Percentiles rank a stretch among this genome's conserved stretches.
Evolutionary conservation across 179 eudicot species (phyloP).

Genomic region (Actinidia polygama): DNA sequence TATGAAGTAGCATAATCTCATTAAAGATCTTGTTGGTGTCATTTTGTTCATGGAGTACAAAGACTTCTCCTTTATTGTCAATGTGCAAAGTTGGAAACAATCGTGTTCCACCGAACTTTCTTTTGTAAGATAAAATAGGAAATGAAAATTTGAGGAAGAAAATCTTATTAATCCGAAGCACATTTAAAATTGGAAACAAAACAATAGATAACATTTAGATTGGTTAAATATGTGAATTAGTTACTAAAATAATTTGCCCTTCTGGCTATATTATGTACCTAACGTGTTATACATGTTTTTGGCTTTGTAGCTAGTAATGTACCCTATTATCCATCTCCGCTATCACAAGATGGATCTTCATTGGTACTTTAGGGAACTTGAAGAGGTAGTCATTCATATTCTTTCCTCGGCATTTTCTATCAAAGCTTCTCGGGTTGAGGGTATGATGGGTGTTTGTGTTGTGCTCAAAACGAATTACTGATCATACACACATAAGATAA

Average conservation of each 20-base stretch:
- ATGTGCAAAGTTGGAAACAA: not conserved
- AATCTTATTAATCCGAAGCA: not conserved
- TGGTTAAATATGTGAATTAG: not conserved
- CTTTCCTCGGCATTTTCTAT: slow-evolving; percentile 72
- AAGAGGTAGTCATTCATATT: slow-evolving; percentile 87
- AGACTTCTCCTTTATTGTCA: not conserved
- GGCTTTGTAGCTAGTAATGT: slow-evolving; percentile 75
- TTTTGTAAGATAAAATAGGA: not conserved
- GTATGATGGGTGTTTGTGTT: slow-evolving; percentile 95
- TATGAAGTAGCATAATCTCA: too few species aligned
- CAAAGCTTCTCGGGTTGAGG: slow-evolving; percentile 68
- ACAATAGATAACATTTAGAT: not conserved
- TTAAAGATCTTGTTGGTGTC: too few species aligned
- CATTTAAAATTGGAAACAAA: not conserved
- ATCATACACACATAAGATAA: too few species aligned
- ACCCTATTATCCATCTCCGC: slow-evolving; percentile 88
- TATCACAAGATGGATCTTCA: slow-evolving; percentile 95
- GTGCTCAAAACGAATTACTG: too few species aligned
- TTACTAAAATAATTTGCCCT: not conserved
- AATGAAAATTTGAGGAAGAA: not conserved
- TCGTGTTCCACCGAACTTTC: not conserved
- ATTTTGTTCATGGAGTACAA: too few species aligned
- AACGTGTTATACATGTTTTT: slow-evolving; percentile 3
- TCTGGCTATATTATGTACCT: not conserved
- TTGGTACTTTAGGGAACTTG: slow-evolving; percentile 93